These are phyloP conservation scores for Ceratobasidium papillatum DNA, from an alignment of 1,284 basidiomycete species.

Conservation along the genomic window DNA sequence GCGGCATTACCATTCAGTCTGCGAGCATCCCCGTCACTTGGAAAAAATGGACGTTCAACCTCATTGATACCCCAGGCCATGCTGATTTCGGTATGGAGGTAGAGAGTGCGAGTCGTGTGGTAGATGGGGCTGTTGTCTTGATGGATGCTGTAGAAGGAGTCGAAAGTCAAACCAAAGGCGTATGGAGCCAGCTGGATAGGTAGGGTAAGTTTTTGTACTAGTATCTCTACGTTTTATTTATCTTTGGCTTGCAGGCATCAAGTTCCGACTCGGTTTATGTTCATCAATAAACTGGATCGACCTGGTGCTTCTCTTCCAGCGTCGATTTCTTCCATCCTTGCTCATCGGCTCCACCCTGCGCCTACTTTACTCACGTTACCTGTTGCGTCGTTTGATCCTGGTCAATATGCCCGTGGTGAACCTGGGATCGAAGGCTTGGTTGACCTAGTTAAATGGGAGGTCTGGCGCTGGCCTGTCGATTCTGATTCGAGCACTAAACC, in stretches of 20 bases:
- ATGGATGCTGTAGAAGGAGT: constrained; percentile 92
- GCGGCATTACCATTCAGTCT: constrained; percentile 91
- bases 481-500: constrained; percentile 54
- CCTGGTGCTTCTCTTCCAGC: constrained; percentile 79
- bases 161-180: constrained; percentile 87
- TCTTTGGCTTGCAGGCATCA: constrained; percentile 64
- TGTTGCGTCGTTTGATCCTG: constrained; percentile 71
- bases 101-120: constrained; percentile 87
- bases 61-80: constrained; percentile 91
- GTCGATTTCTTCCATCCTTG: constrained; percentile 74
- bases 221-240: not conserved
- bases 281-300: constrained; percentile 89
- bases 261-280: constrained; percentile 79
- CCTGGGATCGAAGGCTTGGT: constrained; percentile 80
- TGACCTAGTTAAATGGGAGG: constrained; percentile 80
- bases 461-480: constrained; percentile 68
- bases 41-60: constrained; percentile 83
- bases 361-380: constrained; percentile 82
- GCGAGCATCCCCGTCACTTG: constrained; percentile 92
- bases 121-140: constrained; percentile 87
- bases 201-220: constrained; percentile 53
- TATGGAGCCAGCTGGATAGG: constrained; percentile 87
- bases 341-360: constrained; percentile 76
- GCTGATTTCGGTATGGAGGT: constrained; percentile 96
- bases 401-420: constrained; percentile 72